Evolutionary conservation across 2,329 filamentous ascomycete genomes (phyloP), one percentile per base, ranked within the genome.

Genomic region (Zymoseptoria brevis): DNA sequence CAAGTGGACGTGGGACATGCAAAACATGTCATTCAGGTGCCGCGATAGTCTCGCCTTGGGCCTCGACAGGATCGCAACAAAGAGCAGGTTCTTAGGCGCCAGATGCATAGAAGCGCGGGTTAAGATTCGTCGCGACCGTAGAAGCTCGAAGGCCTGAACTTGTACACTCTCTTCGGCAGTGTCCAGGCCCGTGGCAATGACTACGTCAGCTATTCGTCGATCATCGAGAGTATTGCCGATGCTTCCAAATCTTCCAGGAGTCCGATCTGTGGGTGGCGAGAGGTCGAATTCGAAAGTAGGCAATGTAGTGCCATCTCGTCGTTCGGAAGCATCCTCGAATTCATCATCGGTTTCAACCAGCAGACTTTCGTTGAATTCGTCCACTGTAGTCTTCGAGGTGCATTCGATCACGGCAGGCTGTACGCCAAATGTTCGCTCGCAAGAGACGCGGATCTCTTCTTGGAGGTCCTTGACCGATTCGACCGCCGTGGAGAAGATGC

Each of bases 1-100:
- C 59, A 87, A 82, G 68, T 97, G 91, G 76, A 86, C 89, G 73
- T 97, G 92, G 0, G 89, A 93, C 59, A 97, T 86, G 71, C 91
- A 90, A 65, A 97, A 87, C 64, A 89, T 84, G 60, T 97, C 90
- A 67, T 91, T 95, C 57, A 81, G 65, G 65, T 80, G 79, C 50
- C 72, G 69, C 1, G 68, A 74, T 52, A 80, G 63, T 19, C 72
- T 68, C 6, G 67, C 60, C 8, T 63, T 60, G 19, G 73, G 70
- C 6, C 67, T 70, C 16, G 75, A 75, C 1, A 69, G 76, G n/a
- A 96, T 76, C 1, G 89, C 87, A 29, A 96, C 77, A 63, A 96
- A 86, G 24, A 96, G 77, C 70, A 96, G 96, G 26, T 84, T 82
- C 69, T 85, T 87, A 0, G 91, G 90, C 0, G 88, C 87, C 45